Conservation (phyloP, 2,329 filamentous ascomycete genomes). For the Helotiales sp. region DNA sequence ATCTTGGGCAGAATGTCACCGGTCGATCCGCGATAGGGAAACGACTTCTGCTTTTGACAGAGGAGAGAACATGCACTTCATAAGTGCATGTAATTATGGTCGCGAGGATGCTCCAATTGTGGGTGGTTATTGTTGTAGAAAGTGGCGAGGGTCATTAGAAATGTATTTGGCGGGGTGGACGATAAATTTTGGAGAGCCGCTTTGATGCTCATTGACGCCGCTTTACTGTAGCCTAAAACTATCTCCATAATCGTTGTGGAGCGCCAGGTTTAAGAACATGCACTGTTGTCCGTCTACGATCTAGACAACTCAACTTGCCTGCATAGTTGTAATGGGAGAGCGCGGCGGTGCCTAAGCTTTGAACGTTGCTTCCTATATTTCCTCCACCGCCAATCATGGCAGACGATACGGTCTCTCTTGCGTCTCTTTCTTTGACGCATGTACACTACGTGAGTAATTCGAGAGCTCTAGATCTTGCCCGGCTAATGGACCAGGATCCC, state of each 20-base stretch:
- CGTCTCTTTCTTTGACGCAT: slow-evolving; percentile 91
- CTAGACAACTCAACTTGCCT: not conserved
- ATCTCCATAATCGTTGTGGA: not conserved
- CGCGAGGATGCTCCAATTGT: not conserved
- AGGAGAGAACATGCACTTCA: slow-evolving; percentile 16
- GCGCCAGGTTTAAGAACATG: not conserved
- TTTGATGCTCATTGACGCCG: slow-evolving; percentile 8
- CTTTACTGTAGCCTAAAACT: not conserved
- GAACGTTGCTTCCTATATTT: not conserved
- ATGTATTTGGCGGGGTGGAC: not conserved
- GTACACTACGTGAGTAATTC: slow-evolving; percentile 80
- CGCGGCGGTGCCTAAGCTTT: not conserved
- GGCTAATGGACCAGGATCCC: slow-evolving; percentile 65
- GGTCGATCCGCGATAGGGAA: slow-evolving; percentile 25
- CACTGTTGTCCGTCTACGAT: not conserved
- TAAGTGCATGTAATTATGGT: slow-evolving; percentile 10
- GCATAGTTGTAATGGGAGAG: not conserved
- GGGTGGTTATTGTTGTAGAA: not conserved
- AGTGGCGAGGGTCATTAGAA: slow-evolving; percentile 15
- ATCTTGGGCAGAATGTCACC: slow-evolving; percentile 46
- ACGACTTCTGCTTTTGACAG: slow-evolving; percentile 24
- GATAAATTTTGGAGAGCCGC: slow-evolving; percentile 27
- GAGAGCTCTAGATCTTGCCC: slow-evolving; percentile 4
- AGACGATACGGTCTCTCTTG: slow-evolving; percentile 57
- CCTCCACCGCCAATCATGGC: slow-evolving; percentile 26